Percentiles rank a stretch among this genome's conserved stretches.
Evolutionary conservation across 2,329 filamentous ascomycete species (phyloP).

Genomic region (Verticillium tricorpus): DNA sequence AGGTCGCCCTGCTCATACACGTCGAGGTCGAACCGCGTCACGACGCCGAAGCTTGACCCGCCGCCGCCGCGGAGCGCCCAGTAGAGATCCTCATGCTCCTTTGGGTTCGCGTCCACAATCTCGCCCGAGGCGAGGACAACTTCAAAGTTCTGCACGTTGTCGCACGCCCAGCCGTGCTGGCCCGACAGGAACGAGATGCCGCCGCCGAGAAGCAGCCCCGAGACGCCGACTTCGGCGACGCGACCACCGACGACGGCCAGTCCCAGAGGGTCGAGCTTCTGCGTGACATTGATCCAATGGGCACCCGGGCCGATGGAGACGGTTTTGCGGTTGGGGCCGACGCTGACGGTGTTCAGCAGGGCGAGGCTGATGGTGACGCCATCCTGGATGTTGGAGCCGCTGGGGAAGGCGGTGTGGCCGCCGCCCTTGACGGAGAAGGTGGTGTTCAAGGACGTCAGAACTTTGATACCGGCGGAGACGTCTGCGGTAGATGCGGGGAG

Average conservation of each 20-base stretch:
- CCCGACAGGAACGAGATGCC: constrained; percentile 41
- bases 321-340: constrained; percentile 11
- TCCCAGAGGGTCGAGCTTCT: constrained; percentile 11
- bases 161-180: constrained; percentile 39
- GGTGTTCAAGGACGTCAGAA: constrained; percentile 6
- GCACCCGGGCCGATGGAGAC: constrained; percentile 23
- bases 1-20: constrained; percentile 22
- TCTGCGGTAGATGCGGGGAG: neutral
- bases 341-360: constrained; percentile 11
- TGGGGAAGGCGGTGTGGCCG: constrained; percentile 29
- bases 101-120: constrained; percentile 34
- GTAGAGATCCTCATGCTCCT: constrained; percentile 34
- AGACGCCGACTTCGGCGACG: constrained; percentile 18
- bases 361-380: constrained; percentile 24
- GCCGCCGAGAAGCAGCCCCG: constrained; percentile 18
- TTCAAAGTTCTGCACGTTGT: constrained; percentile 39
- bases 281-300: constrained; percentile 19
- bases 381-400: constrained; percentile 27
- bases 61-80: constrained; percentile 34
- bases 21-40: constrained; percentile 23
- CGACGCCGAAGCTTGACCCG: constrained; percentile 36
- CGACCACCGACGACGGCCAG: constrained; percentile 18
- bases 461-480: neutral
- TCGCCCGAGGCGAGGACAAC: constrained; percentile 42
- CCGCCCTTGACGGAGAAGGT: constrained; percentile 1